A percentile compares a stretch with the other conserved stretches of the same genome.
phyloP scores from a whole-genome alignment of 345 rosid genomes.

The Brassica juncea region DNA sequence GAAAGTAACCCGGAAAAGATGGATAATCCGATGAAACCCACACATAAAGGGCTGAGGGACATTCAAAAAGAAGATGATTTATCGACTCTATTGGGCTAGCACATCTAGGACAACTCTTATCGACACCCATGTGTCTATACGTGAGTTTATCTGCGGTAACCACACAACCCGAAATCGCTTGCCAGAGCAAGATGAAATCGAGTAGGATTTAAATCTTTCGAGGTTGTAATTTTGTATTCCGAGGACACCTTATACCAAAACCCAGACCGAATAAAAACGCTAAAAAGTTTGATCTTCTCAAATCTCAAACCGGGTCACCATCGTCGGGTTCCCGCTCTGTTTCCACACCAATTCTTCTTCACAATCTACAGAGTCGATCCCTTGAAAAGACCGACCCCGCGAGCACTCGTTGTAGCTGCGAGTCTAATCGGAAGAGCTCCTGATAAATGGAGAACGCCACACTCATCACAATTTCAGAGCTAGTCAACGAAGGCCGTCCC shows the following conservation, averaged over 20 bases:
- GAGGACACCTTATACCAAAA: background rate
- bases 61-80: too few relatives aligned
- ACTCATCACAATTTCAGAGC: constrained; percentile 52
- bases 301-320: background rate
- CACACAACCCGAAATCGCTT: too few relatives aligned
- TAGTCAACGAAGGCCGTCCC: constrained; percentile 47
- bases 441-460: constrained; percentile 40
- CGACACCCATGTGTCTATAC: too few relatives aligned
- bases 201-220: too few relatives aligned
- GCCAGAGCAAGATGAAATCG: too few relatives aligned
- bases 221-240: background rate
- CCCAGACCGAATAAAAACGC: background rate
- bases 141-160: too few relatives aligned
- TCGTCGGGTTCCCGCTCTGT: constrained; percentile 38
- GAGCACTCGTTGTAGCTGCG: background rate
- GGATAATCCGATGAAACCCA: too few relatives aligned
- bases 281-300: background rate
- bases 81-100: too few relatives aligned
- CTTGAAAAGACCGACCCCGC: constrained; percentile 4
- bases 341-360: background rate
- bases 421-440: background rate
- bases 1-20: too few relatives aligned
- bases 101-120: too few relatives aligned
- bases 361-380: constrained; percentile 5
- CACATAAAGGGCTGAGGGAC: too few relatives aligned